Base-by-base conservation (phyloP, 1,139 yeast species). In the Yamadazyma spencermartinsiae region DNA sequence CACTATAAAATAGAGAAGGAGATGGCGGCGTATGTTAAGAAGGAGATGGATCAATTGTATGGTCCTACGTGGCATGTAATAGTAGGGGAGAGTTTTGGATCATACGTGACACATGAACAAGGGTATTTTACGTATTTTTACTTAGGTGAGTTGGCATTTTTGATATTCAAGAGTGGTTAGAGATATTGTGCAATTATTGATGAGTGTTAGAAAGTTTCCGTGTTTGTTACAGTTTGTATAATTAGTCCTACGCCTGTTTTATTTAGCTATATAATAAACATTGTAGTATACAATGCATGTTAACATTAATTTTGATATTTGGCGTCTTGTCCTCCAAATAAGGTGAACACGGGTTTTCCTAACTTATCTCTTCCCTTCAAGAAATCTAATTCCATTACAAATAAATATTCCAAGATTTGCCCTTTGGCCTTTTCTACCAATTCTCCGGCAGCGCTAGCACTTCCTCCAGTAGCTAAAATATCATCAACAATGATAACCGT, bases 381-480 rank as follows among this genome's bases (percentile, higher is more conserved):
- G 78, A 92, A 92, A 60, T 88, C 94, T 57, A 92, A 80, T 68
- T 92, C 98, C 86, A 92, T 79, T 34, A 92, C 87, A 57, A 92
- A 92, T 51, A 84, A 71, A 63, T 81, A 92, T 65, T 89, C 95
- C 33, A 82, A 62, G 41, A 90, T 76, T 41, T 83, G 76, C 43
- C 82, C 96, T 39, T 82, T 83, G 34, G 65, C 52, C 65, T 78
- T 68, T 56, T 65, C 65, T 38, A 88, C 86, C 50, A 94, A 76
- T 55, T 86, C 84, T 42, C 96, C 98, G 32, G 98, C 98, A 44
- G 95, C 97, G 44, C 67, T 70, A 15, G 98, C 98, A 57, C 95
- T 84, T 31, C 98, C 98, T 50, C 98, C 98, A 32, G 98, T 92
- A 35, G 98, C 98, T 62, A 94, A 85, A 54, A 92, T 89, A 60